Base-by-base conservation (phyloP, 495 filamentous ascomycete genomes). In the Daldinia loculata region DNA sequence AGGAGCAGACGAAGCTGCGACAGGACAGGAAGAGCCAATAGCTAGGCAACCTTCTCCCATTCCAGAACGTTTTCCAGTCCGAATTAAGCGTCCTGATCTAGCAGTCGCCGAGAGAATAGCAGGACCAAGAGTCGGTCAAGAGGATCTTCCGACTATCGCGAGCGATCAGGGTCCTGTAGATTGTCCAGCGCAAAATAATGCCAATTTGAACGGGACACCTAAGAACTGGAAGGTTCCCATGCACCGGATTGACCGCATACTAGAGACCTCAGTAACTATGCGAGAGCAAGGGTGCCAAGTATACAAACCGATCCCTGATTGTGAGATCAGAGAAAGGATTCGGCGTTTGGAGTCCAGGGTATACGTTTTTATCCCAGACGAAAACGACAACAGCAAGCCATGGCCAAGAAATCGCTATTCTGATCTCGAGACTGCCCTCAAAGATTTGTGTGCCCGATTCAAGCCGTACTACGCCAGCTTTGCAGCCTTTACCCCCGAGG, bases 381-480 rank as follows among this genome's bases (percentile, higher is more conserved):
- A 62, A 2, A 51, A 27, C 17, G 56, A 61, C 6, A 38, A 52
- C 29, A 24, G 24, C 41, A 60, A 61, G 15, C 72, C 70, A 17
- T 66, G 69, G 57, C 72, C 75, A n/a, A 71, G 67, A 29, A 55
- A 11, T n/a, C 50, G 55, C 12, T 77, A 77, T 30, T 65, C 69
- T 8, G 61, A 72, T 48, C 53, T 77, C 24, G 63, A 68, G 48
- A 53, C 55, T n/a, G 75, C 75, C 12, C 63, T 77, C 4, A 48
- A 29, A 22, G 72, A 73, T 55, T 48, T 77, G 2, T 73, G 58
- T 27, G 22, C 55, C 32, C 70, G 67, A 3, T 73, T 75, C 56
- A 63, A 63, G 30, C 55, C 69, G 26, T 74, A 58, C 50, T 77
- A 75, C 51, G 67, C 69, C 12, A 65, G 67, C 19, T 75, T 77